These are phyloP conservation scores for Peterozyma xylosa DNA, from an alignment of 805 yeast genomes.

Conservation along the genomic window DNA sequence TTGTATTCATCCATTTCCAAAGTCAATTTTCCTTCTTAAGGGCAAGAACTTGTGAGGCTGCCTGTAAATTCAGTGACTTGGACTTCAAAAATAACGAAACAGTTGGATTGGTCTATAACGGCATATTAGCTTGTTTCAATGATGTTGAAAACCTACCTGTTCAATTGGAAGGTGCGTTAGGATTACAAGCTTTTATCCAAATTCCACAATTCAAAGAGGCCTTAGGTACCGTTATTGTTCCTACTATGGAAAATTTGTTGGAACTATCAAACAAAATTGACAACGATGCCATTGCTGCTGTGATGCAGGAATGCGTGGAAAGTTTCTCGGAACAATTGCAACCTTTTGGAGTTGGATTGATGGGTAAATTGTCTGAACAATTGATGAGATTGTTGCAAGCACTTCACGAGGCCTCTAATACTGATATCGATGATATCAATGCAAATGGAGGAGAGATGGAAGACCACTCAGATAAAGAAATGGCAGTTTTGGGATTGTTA, in stretches of 20 bases:
- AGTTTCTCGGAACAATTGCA: slow-evolving; percentile 80
- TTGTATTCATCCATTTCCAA: slow-evolving; percentile 65
- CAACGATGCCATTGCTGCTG: slow-evolving; percentile 78
- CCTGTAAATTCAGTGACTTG: slow-evolving; percentile 58
- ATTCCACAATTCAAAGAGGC: slow-evolving; percentile 62
- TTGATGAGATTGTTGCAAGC: slow-evolving; percentile 67
- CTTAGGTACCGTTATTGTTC: slow-evolving; percentile 60
- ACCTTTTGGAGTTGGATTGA: slow-evolving; percentile 76
- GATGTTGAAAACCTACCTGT: slow-evolving; percentile 60
- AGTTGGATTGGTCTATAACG: slow-evolving; percentile 33
- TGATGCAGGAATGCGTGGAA: slow-evolving; percentile 94
- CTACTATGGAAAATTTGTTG: slow-evolving; percentile 74
- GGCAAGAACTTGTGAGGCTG: slow-evolving; percentile 65
- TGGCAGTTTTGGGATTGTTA: slow-evolving; percentile 81
- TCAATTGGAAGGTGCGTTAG: slow-evolving; percentile 76
- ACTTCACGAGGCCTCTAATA: slow-evolving; percentile 51
- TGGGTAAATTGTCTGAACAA: slow-evolving; percentile 61
- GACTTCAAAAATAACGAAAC: slow-evolving; percentile 34
- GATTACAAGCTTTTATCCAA: slow-evolving; percentile 70
- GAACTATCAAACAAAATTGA: slow-evolving; percentile 75
- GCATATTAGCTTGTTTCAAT: slow-evolving; percentile 36
- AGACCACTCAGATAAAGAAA: slow-evolving; percentile 57
- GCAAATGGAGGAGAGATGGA: slow-evolving; percentile 24
- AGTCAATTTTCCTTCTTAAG: slow-evolving; percentile 61
- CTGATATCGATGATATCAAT: slow-evolving; percentile 45